Conservation (phyloP, 1,139 yeast genomes). For the Spathaspora jeffriesii region DNA sequence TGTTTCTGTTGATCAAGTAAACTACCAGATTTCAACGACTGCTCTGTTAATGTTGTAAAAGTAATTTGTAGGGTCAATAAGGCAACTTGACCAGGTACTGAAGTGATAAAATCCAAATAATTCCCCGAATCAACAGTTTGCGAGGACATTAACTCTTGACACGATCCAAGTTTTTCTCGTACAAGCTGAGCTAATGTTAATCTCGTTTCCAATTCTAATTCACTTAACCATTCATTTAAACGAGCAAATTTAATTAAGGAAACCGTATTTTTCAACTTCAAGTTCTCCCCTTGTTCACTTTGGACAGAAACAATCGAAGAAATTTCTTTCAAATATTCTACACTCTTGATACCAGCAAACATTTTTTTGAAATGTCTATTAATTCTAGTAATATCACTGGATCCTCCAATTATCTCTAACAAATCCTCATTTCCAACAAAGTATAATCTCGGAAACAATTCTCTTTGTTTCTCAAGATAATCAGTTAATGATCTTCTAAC, state of each 20-base stretch:
- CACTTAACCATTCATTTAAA: slow-evolving; percentile 64
- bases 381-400: slow-evolving; percentile 47
- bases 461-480: slow-evolving; percentile 80
- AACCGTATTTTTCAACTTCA: slow-evolving; percentile 47
- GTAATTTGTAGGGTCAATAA: slow-evolving; percentile 58
- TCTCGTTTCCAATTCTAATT: slow-evolving; percentile 57
- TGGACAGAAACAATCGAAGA: slow-evolving; percentile 45
- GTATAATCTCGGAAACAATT: slow-evolving; percentile 76
- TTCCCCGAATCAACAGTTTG: slow-evolving; percentile 4
- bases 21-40: background rate
- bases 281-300: slow-evolving; percentile 66
- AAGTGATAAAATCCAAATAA: slow-evolving; percentile 15
- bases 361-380: slow-evolving; percentile 70
- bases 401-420: slow-evolving; percentile 76
- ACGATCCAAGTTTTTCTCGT: slow-evolving; percentile 8
- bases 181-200: slow-evolving; percentile 41
- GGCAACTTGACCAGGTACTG: slow-evolving; percentile 58
- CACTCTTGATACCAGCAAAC: slow-evolving; percentile 63
- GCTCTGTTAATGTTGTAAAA: slow-evolving; percentile 53
- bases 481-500: slow-evolving; percentile 73
- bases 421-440: slow-evolving; percentile 92
- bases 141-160: slow-evolving; percentile 13
- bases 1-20: slow-evolving; percentile 6
- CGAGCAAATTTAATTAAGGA: slow-evolving; percentile 41
- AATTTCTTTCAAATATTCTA: slow-evolving; percentile 39